Percentiles rank a stretch among this genome's conserved stretches.
Conservation (phyloP, 1,284 basidiomycete genomes). For the Agaricales sp. region DNA sequence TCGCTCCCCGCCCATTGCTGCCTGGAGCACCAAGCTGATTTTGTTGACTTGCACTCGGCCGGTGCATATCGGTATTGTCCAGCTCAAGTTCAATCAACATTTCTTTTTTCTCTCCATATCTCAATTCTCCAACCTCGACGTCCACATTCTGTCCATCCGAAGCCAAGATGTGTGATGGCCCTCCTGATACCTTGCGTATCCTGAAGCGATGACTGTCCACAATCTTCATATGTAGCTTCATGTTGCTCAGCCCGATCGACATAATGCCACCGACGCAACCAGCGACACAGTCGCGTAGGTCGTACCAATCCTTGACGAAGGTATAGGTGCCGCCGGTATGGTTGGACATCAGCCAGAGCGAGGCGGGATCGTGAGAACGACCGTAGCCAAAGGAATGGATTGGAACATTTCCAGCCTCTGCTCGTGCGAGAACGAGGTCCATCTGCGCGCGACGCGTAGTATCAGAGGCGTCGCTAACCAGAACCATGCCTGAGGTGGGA, state of each 20-base stretch:
- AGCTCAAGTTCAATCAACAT: slow-evolving; percentile 91
- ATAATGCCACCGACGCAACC: slow-evolving; percentile 92
- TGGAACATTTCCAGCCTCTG: slow-evolving; percentile 91
- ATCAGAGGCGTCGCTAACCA: slow-evolving; percentile 88
- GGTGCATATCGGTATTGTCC: slow-evolving; percentile 58
- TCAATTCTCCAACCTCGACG: slow-evolving; percentile 87
- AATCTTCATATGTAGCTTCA: slow-evolving; percentile 88
- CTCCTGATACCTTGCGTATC: slow-evolving; percentile 85
- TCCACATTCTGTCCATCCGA: slow-evolving; percentile 89
- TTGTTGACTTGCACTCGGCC: slow-evolving; percentile 10
- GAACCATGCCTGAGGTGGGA: slow-evolving; percentile 81
- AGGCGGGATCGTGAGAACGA: slow-evolving; percentile 91
- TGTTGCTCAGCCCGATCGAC: slow-evolving; percentile 80
- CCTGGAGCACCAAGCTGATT: slow-evolving; percentile 8
- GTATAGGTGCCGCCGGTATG: slow-evolving; percentile 97
- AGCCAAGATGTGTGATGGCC: slow-evolving; percentile 73
- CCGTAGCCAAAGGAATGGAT: slow-evolving; percentile 97
- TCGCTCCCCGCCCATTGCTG: slow-evolving; percentile 15
- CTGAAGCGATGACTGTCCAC: slow-evolving; percentile 78
- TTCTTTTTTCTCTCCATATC: slow-evolving; percentile 88
- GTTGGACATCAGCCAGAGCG: slow-evolving; percentile 98
- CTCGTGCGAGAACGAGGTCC: slow-evolving; percentile 92
- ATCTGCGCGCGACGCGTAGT: slow-evolving; percentile 94
- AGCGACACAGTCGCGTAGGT: slow-evolving; percentile 80
- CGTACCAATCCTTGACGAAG: slow-evolving; percentile 94